phyloP scores from a whole-genome alignment of 306 rosid genomes.

The Spatholobus suberectus region DNA sequence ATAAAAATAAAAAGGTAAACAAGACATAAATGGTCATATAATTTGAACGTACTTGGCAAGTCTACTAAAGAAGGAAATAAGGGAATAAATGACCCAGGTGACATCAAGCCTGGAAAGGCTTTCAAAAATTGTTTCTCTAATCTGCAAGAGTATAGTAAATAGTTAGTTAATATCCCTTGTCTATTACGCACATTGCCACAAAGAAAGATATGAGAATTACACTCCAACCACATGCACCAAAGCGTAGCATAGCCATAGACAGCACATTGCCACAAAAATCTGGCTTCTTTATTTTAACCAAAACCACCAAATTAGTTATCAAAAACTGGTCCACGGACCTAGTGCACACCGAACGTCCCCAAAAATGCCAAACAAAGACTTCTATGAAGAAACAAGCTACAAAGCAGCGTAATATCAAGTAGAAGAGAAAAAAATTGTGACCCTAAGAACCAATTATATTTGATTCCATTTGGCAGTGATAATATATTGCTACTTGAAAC shows the following conservation, averaged over 20 bases:
- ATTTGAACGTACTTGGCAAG: conserved; percentile 79
- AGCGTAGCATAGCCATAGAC: neutral
- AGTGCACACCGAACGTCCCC: neutral
- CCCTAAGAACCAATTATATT: neutral
- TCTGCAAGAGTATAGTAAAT: conserved; percentile 54
- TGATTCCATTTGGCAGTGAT: neutral
- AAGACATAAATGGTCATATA: conserved; percentile 15
- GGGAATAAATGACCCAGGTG: conserved; percentile 93
- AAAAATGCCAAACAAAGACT: neutral
- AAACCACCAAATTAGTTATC: conserved; percentile 3
- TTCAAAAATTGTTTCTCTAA: conserved; percentile 73
- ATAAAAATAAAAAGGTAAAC: conserved; percentile 19
- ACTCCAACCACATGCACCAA: conserved; percentile 6
- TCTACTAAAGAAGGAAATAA: conserved; percentile 78
- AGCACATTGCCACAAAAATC: neutral
- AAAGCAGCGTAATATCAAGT: neutral
- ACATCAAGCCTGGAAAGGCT: conserved; percentile 77
- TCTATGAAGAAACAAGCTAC: conserved; percentile 5
- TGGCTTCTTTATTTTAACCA: neutral
- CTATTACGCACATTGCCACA: conserved; percentile 4
- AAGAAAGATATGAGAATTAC: neutral
- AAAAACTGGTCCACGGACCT: conserved; percentile 1
- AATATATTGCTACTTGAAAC: neutral
- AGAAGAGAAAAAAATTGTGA: neutral
- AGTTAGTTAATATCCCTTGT: conserved; percentile 25